Conservation (phyloP, 2,329 filamentous ascomycete species). For the Chaetomiaceae sp. region DNA sequence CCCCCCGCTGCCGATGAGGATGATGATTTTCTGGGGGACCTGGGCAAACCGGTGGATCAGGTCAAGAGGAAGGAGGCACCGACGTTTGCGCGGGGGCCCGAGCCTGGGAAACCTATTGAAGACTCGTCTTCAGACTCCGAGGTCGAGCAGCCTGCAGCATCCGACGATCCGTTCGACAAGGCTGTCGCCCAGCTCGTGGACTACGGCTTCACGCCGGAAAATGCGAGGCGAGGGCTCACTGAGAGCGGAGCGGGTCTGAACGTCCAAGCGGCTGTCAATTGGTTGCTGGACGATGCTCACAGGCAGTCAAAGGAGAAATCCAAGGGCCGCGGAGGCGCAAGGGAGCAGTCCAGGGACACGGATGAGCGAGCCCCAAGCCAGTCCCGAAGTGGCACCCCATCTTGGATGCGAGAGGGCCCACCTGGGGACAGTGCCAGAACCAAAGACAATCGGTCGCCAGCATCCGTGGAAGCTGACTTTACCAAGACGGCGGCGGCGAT, state of each 20-base stretch:
- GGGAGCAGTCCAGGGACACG: conserved; percentile 17
- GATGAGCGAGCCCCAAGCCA: conserved; percentile 26
- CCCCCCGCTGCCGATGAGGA: conserved; percentile 43
- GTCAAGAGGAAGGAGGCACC: conserved; percentile 34
- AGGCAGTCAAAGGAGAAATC: conserved; percentile 71
- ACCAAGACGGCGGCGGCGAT: conserved; percentile 77
- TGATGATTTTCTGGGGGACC: conserved; percentile 61
- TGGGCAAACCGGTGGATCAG: conserved; percentile 61
- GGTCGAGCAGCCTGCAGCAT: conserved; percentile 38
- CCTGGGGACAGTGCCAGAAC: conserved; percentile 38
- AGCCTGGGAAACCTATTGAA: conserved; percentile 54
- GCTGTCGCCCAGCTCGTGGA: conserved; percentile 86
- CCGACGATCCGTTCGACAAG: conserved; percentile 64
- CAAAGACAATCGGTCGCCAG: conserved; percentile 52
- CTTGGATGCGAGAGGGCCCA: conserved; percentile 58
- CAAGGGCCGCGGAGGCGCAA: conserved; percentile 38
- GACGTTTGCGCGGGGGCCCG: conserved; percentile 34
- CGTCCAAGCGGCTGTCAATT: conserved; percentile 81
- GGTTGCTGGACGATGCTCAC: conserved; percentile 88
- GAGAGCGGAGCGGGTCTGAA: conserved; percentile 76
- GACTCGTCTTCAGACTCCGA: conserved; percentile 44
- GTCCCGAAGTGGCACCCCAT: conserved; percentile 42
- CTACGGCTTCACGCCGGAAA: conserved; percentile 87
- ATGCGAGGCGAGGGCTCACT: conserved; percentile 72
- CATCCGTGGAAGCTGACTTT: conserved; percentile 54